These are phyloP conservation scores for Pichia membranifaciens DNA, from an alignment of 805 yeast species.

Conservation along the genomic window DNA sequence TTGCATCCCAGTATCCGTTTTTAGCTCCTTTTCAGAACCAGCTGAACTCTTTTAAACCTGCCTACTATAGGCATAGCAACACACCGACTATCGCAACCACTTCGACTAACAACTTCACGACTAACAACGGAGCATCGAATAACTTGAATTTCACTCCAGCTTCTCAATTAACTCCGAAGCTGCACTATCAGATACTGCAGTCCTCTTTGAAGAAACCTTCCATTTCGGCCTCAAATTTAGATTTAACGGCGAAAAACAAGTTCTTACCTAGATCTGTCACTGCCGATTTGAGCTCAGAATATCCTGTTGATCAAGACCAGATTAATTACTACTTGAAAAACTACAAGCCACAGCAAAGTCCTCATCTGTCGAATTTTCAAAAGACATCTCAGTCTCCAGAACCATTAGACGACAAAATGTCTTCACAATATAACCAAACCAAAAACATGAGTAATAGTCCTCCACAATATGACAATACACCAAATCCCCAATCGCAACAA, in stretches of 20 bases:
- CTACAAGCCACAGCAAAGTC: neutral
- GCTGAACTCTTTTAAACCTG: slow-evolving; percentile 1
- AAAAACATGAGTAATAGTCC: slow-evolving; percentile 1
- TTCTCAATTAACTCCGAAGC: slow-evolving; percentile 6
- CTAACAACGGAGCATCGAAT: neutral
- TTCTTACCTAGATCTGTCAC: slow-evolving; percentile 19
- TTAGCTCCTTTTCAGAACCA: slow-evolving; percentile 2
- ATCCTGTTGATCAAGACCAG: slow-evolving; percentile 21
- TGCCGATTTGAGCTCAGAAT: slow-evolving; percentile 24
- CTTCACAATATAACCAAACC: slow-evolving; percentile 1
- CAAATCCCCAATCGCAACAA: slow-evolving; percentile 6
- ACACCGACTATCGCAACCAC: slow-evolving; percentile 6
- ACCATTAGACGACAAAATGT: slow-evolving; percentile 13
- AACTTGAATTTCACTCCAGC: slow-evolving; percentile 9
- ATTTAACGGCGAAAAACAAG: slow-evolving; percentile 24
- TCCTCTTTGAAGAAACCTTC: slow-evolving; percentile 17
- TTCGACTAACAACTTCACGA: neutral
- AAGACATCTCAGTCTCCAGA: slow-evolving; percentile 22
- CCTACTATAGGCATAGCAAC: slow-evolving; percentile 5
- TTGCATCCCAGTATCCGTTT: slow-evolving; percentile 6
- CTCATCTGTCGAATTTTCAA: neutral
- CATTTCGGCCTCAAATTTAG: slow-evolving; percentile 19
- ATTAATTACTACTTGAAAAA: slow-evolving; percentile 3
- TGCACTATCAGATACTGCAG: slow-evolving; percentile 9
- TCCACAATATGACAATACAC: slow-evolving; percentile 6